Base-by-base conservation (phyloP, 805 yeast species). In the Ogataea allantospora region DNA sequence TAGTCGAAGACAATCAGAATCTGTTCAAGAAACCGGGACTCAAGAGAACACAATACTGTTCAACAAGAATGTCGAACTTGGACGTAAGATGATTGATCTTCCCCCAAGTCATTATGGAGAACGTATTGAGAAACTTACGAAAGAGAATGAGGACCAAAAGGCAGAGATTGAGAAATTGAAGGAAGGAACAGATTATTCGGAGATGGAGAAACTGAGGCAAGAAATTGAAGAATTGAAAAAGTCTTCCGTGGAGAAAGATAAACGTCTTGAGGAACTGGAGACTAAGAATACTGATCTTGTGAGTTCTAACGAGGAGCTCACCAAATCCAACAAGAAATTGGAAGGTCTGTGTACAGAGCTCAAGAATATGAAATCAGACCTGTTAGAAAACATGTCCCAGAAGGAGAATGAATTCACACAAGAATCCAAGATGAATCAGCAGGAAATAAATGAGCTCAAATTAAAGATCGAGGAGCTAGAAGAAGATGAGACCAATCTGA, bases 361-460 rank as follows among this genome's bases (percentile, higher is more conserved):
- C 39, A 56, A 53, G 34, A 41, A 54, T 5, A 70, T 78, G 68
- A 83, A 83, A 53, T 66, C 71, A 20, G 88, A 83, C 47, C 60
- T 86, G 15, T 57, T 81, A 10, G 84, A 80, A 13, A 83, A 82
- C 51, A 70, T 85, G 78, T 64, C 83, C 0, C 71, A 79, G 21
- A 73, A 82, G 46, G 88, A 83, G 47, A 54, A 54, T 8, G 88
- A 81, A 33, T 73, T 73, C 45, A 61, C 67, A 2, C 66, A 66
- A 24, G 89, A 83, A 47, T 62, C 82, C 1, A 67, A 69, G 30
- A 40, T 54, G 3, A 65, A 73, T 13, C 73, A 72, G 39, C 64
- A 67, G 7, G 81, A 82, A 42, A 66, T 78, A 34, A 74, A 70
- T 27, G 58, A 59, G 12, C 54, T 78, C 36, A 70, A 66, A 30